Evolutionary conservation across 352 stramenopile genomes (phyloP).

Genomic region (Globisporangium spiculum): DNA sequence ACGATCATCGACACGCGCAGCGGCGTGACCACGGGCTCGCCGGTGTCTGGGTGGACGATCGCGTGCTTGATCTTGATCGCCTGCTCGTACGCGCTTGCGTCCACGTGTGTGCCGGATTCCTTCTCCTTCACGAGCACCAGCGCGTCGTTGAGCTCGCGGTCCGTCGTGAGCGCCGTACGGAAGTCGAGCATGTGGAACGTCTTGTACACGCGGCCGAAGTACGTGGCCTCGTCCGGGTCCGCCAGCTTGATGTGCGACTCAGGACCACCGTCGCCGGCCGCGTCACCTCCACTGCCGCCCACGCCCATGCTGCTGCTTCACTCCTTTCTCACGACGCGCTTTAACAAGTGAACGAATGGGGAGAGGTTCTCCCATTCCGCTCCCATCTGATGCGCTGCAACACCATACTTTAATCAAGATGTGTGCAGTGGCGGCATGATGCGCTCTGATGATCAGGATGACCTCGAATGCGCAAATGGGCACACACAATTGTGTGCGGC

Average conservation of each 20-base stretch:
- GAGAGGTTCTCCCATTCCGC: neutral
- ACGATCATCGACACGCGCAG: slow-evolving; percentile 86
- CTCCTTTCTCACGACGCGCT: neutral
- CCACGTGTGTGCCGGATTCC: slow-evolving; percentile 33
- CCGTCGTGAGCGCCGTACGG: slow-evolving; percentile 65
- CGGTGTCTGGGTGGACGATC: slow-evolving; percentile 76
- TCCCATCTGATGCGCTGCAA: neutral
- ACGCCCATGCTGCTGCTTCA: slow-evolving; percentile 12
- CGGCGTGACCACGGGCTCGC: slow-evolving; percentile 54
- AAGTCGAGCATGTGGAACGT: slow-evolving; percentile 84
- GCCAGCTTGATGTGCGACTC: slow-evolving; percentile 53
- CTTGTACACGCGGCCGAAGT: slow-evolving; percentile 73
- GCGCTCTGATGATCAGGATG: no score
- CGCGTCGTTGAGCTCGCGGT: slow-evolving; percentile 46
- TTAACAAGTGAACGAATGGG: neutral
- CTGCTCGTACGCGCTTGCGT: slow-evolving; percentile 36
- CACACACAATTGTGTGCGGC: no score
- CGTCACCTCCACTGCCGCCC: slow-evolving; percentile 18
- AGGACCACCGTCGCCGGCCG: slow-evolving; percentile 14
- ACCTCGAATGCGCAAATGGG: no score
- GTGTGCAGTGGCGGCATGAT: no score
- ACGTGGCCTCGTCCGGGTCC: slow-evolving; percentile 75
- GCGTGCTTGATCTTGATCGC: slow-evolving; percentile 69
- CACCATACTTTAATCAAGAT: no score
- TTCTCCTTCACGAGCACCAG: slow-evolving; percentile 36